Evolutionary conservation across 257 asterid species (phyloP), one percentile per base, ranked within the genome.

Genomic region (Haberlea rhodopensis): DNA sequence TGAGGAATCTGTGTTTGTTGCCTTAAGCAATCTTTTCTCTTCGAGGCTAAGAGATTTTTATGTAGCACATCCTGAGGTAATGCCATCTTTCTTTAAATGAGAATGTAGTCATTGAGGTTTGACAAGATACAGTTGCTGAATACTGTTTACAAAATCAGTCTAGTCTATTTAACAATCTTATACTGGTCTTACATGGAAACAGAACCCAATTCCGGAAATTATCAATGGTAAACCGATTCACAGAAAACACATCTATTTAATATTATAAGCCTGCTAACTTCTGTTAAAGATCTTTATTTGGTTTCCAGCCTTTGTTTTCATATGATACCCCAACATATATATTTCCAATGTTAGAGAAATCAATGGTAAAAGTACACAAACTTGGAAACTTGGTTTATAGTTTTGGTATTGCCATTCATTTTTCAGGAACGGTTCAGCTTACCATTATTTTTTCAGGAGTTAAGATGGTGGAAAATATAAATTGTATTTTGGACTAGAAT

Each of bases 11-110:
- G 51, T 8, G 15, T 86, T 67, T 76, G 61, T 85, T 71, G 88
- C 91, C 74, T 80, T 91, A 77, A 75, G 80, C 75, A 75, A 71
- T 73, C 75, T 82, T 74, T 91, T 91, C 80, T 78, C 78, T 10
- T 83, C 90, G 62, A 82, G 86, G 83, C 88, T 91, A 11, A 73
- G 69, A 65, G 75, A 71, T 24, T 84, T 81, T 53, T 40, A 63
- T 60, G 31, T 55, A 37, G 59, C 61, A 46, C 79, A 88, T 66
- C 85, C 83, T n/a, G 81, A 88, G 89, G 98, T 91, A 79, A 76
- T 60, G 51, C 22, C 32, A 53, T 58, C 34, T 53, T 53, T 59
- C 58, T 74, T 68, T 53, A 55, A 37, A 48, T 25, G 62, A 60
- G 65, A 27, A 60, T 57, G 25, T 66, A 21, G 21, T 49, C 25